Conservation (phyloP, 768 basidiomycete genomes). For the Tylopilus cervinicoccineus region DNA sequence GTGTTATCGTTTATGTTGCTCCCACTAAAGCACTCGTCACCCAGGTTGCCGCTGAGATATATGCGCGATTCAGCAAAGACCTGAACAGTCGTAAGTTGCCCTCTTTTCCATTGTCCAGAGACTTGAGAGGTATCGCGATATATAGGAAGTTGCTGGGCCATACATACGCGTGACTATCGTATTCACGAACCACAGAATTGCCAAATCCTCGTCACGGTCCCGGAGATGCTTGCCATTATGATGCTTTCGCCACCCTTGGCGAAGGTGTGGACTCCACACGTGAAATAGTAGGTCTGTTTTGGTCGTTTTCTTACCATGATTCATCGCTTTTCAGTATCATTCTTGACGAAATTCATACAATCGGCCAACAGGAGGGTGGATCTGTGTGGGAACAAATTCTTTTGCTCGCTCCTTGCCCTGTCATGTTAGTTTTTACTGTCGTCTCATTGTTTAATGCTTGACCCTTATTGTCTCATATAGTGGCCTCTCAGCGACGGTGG, state of each 20-base stretch:
- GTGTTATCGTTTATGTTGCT: conserved; percentile 67
- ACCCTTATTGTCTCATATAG: conserved; percentile 27
- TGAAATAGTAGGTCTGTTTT: conserved; percentile 45
- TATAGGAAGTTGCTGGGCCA: conserved; percentile 57
- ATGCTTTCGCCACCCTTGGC: conserved; percentile 65
- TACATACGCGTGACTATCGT: conserved; percentile 62
- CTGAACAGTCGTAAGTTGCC: conserved; percentile 40
- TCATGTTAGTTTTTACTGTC: conserved; percentile 49
- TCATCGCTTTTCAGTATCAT: conserved; percentile 48
- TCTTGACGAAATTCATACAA: conserved; percentile 53
- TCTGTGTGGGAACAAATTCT: conserved; percentile 75
- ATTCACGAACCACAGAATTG: conserved; percentile 61
- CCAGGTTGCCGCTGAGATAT: conserved; percentile 72
- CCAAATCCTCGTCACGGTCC: conserved; percentile 73
- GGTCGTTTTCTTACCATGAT: neutral
- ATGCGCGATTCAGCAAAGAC: conserved; percentile 62
- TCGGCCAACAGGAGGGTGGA: conserved; percentile 67
- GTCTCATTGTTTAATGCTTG: neutral
- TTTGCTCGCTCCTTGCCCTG: conserved; percentile 63
- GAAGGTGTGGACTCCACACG: conserved; percentile 53
- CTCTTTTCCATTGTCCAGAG: neutral
- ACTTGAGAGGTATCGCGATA: neutral
- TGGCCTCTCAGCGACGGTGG: conserved; percentile 70
- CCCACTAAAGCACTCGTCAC: conserved; percentile 73
- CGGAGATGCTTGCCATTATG: conserved; percentile 66